Evolutionary conservation across 768 basidiomycete species (phyloP), one percentile per base, ranked within the genome.

Genomic region (Pisolithus albus): DNA sequence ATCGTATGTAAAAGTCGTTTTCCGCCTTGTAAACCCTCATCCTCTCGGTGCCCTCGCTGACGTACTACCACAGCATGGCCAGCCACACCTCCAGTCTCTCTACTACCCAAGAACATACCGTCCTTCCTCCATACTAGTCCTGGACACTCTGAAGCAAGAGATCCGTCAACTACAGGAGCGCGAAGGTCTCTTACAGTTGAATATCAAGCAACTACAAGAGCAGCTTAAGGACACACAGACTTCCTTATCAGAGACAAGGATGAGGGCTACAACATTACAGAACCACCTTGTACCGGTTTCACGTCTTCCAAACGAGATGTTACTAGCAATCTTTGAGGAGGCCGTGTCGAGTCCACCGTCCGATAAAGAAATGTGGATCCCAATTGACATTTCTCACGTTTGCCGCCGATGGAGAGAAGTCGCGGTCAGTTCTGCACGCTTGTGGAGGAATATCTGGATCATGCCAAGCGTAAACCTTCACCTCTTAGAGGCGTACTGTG

Each of bases 331-430:
- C 23, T 66, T 66, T 13, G 63, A 69, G 41, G 67, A 66, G 44
- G 63, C 61, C 7, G 64, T 68, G 13, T 53, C 43, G 0, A 60
- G 56, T 26, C 62, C 69, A 34, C 57, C 67, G 30, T 42, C 59
- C 1, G 46, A 54, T 23, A 56, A 41, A 5, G 52, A 48, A 39
- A 11, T 26, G 32, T 57, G 60, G 32, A 52, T 52, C 15, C 65
- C 66, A 40, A 65, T 54, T 4, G 50, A 48, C 43, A 56, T 70
- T 15, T 61, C 68, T 44, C 58, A 58, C 23, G 68, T 70, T 10
- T 68, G 64, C 21, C 68, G 59, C 38, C 58, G 65, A 34, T 70
- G 68, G 66, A 61, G 68, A 53, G 52, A 58, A 30, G 54, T 67
- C n/a, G 60, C 60, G 15, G 51, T 69, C 24, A 56, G 68, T 46